These are phyloP conservation scores for Kernera saxatilis DNA, from an alignment of 345 rosid genomes.

Conservation along the genomic window DNA sequence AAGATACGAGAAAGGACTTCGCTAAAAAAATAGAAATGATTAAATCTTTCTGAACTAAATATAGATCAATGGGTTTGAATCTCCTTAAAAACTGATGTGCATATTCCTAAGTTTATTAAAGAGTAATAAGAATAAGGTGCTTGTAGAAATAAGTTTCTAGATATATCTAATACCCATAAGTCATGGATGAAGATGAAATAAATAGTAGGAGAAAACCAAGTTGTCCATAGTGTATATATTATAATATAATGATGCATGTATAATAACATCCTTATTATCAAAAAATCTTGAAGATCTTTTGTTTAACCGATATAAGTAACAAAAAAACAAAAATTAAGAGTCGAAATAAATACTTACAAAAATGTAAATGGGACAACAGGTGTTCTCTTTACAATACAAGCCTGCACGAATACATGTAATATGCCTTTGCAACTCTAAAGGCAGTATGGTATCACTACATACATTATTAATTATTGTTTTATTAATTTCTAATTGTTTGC, in stretches of 20 bases:
- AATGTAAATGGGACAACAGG: conserved; percentile 11
- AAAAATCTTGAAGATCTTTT: conserved; percentile 30
- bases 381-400: conserved; percentile 33
- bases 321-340: neutral
- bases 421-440: conserved; percentile 27
- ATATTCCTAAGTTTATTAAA: too few relatives aligned
- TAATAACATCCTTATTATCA: conserved; percentile 26
- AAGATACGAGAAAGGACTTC: too few relatives aligned
- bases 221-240: neutral
- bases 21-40: too few relatives aligned
- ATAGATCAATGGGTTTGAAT: too few relatives aligned
- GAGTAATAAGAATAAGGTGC: too few relatives aligned
- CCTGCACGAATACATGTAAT: conserved; percentile 24
- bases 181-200: conserved; percentile 1
- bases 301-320: conserved; percentile 20
- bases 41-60: too few relatives aligned
- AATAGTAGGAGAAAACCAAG: conserved; percentile 13
- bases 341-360: conserved; percentile 5
- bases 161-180: neutral
- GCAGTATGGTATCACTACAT: neutral
- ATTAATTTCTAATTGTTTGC: conserved; percentile 10
- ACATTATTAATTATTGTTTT: neutral
- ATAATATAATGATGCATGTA: conserved; percentile 25
- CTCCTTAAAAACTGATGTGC: too few relatives aligned
- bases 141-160: neutral